These are phyloP conservation scores for Auxenochlorella pyrenoidosa DNA, from an alignment of 139 green algal genomes.

Conservation along the genomic window DNA sequence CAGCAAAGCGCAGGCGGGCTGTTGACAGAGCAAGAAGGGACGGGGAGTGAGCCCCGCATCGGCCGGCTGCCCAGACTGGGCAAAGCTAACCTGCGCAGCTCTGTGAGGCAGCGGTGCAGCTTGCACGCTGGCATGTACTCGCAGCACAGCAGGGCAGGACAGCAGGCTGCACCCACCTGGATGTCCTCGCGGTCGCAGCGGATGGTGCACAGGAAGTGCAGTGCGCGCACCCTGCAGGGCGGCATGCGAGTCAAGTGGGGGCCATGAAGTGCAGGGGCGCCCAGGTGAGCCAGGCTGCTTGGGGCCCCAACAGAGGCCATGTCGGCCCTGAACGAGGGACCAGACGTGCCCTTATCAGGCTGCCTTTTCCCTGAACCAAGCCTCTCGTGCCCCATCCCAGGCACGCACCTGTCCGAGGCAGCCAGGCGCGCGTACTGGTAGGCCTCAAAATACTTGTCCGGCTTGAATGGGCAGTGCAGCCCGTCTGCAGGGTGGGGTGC, in stretches of 20 bases:
- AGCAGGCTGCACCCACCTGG: background rate
- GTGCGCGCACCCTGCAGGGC: conserved; percentile 31
- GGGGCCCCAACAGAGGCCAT: background rate
- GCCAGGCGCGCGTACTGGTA: conserved; percentile 19
- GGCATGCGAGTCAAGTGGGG: too few relatives aligned
- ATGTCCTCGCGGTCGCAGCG: conserved; percentile 48
- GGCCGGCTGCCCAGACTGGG: too few relatives aligned
- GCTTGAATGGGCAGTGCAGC: conserved; percentile 52
- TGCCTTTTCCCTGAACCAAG: too few relatives aligned
- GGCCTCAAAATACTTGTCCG: conserved; percentile 54
- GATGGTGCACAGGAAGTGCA: conserved; percentile 51
- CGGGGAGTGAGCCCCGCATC: too few relatives aligned
- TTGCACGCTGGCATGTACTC: too few relatives aligned
- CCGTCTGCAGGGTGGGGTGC: background rate
- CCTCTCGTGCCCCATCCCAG: background rate
- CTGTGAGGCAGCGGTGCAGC: too few relatives aligned
- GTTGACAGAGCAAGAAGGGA: too few relatives aligned
- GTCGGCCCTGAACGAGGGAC: background rate
- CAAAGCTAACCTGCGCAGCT: too few relatives aligned
- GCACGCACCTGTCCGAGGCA: background rate
- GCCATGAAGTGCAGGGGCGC: too few relatives aligned
- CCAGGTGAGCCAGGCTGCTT: background rate
- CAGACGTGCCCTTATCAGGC: too few relatives aligned
- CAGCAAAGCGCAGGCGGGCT: too few relatives aligned
- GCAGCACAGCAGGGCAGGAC: background rate